Base-by-base conservation (phyloP, 768 basidiomycete species). In the Rubroboletus satanas region DNA sequence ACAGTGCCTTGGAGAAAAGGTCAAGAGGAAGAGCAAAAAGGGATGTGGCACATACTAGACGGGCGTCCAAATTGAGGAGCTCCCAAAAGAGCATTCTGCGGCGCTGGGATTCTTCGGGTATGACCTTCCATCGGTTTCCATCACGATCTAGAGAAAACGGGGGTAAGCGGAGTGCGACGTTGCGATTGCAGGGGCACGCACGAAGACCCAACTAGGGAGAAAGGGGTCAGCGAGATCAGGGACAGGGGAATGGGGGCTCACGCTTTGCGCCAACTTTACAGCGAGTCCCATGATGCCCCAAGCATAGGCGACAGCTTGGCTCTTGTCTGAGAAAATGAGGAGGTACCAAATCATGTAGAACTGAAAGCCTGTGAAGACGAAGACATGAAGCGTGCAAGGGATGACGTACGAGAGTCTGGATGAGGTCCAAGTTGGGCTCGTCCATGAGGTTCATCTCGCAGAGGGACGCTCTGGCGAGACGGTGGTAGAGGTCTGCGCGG, bases 261-360 rank as follows among this genome's bases (percentile, higher is more conserved):
- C 86, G 58, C 82, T 84, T 68, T 87, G 86, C 7, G 87, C 84
- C 17, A 89, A 71, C 66, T 88, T 88, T 31, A 83, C 82, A 9
- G 85, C 79, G 52, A 89, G 83, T 18, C 87, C 87, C 82, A 88
- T 83, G 41, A 88, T 72, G 54, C 85, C 85, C 86, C 86, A 89
- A 17, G 86, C 85, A 55, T 87, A 85, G 15, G 85, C 83, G 12
- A 85, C 78, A 0, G 84, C 85, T 58, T 85, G 84, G 57, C 81
- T 85, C 66, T 87, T 83, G 65, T 87, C 84, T 14, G 85, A 87
- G 59, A 87, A 88, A 58, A 86, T 83, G 18, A 87, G 74, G 51
- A 87, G 81, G 63, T 85, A 88, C 82, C 85, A 87, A 36, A 84
- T 79, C 85, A 86, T 87, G 65, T 84, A 85, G 61, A 87, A 86